These are phyloP conservation scores for Trichosporon sp. DNA, from an alignment of 1,284 basidiomycete species.

Conservation along the genomic window DNA sequence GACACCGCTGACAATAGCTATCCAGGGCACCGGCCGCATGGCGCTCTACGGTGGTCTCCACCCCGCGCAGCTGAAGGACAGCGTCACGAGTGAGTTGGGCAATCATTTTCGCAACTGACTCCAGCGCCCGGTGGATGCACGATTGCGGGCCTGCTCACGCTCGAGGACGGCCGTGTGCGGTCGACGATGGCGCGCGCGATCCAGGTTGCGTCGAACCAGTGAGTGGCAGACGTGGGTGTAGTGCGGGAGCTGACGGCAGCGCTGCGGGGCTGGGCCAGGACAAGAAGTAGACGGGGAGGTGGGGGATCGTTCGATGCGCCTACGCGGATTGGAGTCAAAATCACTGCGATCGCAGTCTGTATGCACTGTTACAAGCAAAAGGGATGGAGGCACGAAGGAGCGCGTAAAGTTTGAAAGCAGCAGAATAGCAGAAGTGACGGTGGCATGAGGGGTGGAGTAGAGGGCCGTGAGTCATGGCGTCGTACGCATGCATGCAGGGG, in stretches of 20 bases:
- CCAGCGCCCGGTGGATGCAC: constrained; percentile 96
- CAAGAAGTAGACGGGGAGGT: constrained; percentile 32
- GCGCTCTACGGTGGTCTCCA: constrained; percentile 79
- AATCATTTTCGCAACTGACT: background rate
- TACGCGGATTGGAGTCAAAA: background rate
- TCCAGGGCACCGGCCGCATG: constrained; percentile 98
- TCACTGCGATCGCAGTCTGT: background rate
- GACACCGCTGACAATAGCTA: constrained; percentile 55
- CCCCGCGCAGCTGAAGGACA: constrained; percentile 95
- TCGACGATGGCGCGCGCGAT: constrained; percentile 95
- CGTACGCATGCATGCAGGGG: background rate
- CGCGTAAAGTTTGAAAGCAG: background rate
- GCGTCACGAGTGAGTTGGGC: constrained; percentile 77
- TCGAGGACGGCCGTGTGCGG: constrained; percentile 91
- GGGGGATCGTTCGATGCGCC: background rate
- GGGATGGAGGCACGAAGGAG: background rate
- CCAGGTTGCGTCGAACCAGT: constrained; percentile 80
- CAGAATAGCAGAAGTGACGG: too few relatives aligned
- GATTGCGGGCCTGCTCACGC: constrained; percentile 87
- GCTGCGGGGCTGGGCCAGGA: constrained; percentile 49
- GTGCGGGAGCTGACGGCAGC: constrained; percentile 21
- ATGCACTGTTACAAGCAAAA: background rate
- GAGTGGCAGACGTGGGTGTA: constrained; percentile 14
- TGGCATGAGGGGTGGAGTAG: background rate
- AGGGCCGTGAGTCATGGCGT: background rate